phyloP scores from a whole-genome alignment of 352 stramenopile species.

The Phytopythium oedochilum region DNA sequence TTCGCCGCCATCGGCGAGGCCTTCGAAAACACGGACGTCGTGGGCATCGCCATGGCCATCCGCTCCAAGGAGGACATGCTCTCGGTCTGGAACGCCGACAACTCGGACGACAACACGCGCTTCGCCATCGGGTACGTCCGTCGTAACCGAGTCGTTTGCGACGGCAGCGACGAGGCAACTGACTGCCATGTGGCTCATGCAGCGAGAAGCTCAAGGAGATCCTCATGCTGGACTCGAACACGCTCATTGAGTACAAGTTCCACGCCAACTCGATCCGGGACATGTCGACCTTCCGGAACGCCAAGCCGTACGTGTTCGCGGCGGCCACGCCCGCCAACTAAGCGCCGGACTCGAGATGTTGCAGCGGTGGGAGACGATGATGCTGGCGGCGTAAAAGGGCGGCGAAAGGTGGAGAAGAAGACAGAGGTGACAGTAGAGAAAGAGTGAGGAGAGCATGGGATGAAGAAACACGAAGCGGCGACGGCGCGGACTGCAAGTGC shows the following conservation, averaged over 20 bases:
- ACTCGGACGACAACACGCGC: conserved; percentile 82
- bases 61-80: conserved; percentile 93
- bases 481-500: too few relatives aligned
- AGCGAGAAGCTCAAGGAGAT: conserved; percentile 94
- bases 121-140: conserved; percentile 74
- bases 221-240: conserved; percentile 92
- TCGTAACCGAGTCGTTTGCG: too few relatives aligned
- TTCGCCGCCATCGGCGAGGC: conserved; percentile 90
- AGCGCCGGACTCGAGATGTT: neutral
- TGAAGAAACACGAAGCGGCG: too few relatives aligned
- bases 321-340: conserved; percentile 54
- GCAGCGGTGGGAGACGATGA: neutral
- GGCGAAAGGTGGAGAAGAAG: too few relatives aligned
- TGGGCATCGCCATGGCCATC: conserved; percentile 91
- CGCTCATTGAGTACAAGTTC: conserved; percentile 95
- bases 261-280: conserved; percentile 91
- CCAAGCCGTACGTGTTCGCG: conserved; percentile 90
- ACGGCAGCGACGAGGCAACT: neutral
- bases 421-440: too few relatives aligned
- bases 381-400: neutral
- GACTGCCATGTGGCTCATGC: conserved; percentile 5
- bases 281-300: conserved; percentile 93
- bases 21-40: conserved; percentile 90
- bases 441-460: too few relatives aligned
- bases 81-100: conserved; percentile 93